Evolutionary conservation across 2,329 filamentous ascomycete species (phyloP).

Genomic region (Blastomyces gilchristii): DNA sequence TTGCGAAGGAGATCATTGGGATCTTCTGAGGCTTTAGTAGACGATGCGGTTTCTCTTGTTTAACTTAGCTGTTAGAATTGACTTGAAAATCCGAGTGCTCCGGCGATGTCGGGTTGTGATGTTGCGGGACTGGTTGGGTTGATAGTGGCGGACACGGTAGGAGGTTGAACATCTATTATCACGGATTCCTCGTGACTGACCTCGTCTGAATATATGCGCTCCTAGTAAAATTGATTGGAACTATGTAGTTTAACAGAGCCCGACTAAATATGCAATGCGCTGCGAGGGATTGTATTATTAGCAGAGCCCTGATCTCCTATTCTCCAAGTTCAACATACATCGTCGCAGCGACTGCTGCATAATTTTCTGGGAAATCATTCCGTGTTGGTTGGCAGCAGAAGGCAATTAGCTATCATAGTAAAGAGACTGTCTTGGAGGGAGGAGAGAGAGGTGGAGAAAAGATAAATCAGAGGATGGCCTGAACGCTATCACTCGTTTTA

Average conservation of each 20-base stretch:
- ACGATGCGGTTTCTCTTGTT: neutral
- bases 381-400: no score
- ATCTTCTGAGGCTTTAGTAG: neutral
- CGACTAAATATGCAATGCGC: neutral
- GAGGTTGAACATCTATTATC: neutral
- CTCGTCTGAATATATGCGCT: neutral
- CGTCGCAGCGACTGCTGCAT: neutral
- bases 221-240: neutral
- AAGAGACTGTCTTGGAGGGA: neutral
- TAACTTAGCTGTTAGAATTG: neutral
- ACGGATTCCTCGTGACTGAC: neutral
- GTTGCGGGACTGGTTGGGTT: neutral
- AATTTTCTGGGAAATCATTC: neutral
- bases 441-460: neutral
- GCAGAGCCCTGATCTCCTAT: neutral
- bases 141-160: neutral
- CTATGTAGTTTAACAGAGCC: neutral
- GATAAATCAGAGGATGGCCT: neutral
- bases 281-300: neutral
- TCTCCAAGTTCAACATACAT: neutral
- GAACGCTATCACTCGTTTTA: no score
- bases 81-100: neutral
- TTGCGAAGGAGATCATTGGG: conserved; percentile 50
- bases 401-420: neutral
- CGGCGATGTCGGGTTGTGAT: neutral